A percentile compares a stretch with the other conserved stretches of the same genome.
Evolutionary conservation across 2,329 filamentous ascomycete genomes (phyloP).

Genomic region (Aspergillus sp.): DNA sequence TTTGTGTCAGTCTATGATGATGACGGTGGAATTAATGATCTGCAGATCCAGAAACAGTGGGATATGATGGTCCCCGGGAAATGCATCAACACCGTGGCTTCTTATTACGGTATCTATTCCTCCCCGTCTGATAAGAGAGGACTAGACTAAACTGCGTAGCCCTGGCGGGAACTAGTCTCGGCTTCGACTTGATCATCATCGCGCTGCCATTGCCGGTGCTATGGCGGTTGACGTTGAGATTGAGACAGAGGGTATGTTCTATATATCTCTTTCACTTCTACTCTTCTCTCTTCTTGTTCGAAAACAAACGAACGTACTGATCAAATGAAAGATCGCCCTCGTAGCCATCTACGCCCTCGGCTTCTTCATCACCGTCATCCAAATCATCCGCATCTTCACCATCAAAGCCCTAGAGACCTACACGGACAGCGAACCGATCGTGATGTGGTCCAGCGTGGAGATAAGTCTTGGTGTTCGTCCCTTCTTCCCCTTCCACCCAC

Average conservation of each 20-base stretch:
- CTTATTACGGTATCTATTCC: constrained; percentile 45
- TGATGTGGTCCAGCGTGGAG: constrained; percentile 51
- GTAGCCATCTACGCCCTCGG: constrained; percentile 49
- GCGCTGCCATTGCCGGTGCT: constrained; percentile 26
- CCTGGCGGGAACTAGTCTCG: constrained; percentile 21
- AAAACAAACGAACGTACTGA: background rate
- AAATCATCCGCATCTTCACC: constrained; percentile 53
- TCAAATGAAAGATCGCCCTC: constrained; percentile 37
- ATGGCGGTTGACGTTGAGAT: constrained; percentile 16
- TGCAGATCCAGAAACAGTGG: constrained; percentile 44
- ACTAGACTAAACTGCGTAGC: background rate
- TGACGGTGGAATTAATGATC: background rate
- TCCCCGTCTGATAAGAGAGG: background rate
- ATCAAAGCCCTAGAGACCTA: constrained; percentile 47
- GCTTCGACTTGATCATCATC: constrained; percentile 26
- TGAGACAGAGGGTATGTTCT: constrained; percentile 16
- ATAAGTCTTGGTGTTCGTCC: constrained; percentile 41
- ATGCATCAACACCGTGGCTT: constrained; percentile 43
- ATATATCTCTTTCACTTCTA: too few relatives aligned
- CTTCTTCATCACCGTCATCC: constrained; percentile 53
- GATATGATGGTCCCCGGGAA: constrained; percentile 38
- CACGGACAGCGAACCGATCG: constrained; percentile 44
- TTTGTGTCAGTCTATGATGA: background rate
- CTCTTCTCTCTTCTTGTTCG: background rate
- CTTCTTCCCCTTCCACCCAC: too few relatives aligned